Conservation (phyloP, 345 rosid species). For the Viola odorata region DNA sequence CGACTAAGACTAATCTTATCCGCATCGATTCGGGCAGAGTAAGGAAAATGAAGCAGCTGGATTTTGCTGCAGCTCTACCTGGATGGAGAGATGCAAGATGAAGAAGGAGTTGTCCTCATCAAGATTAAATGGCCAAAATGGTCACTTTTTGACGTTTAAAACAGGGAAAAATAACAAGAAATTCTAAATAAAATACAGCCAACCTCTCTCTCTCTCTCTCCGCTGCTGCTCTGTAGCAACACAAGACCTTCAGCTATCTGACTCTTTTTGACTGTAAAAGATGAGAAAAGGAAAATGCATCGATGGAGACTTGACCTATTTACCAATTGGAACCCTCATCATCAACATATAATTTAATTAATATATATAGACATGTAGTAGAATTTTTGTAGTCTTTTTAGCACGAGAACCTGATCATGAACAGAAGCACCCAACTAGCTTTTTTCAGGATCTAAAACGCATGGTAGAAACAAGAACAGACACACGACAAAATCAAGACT, state of each 20-base stretch:
- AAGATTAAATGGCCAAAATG: conserved; percentile 17
- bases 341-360: conserved; percentile 10
- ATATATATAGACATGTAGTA: neutral
- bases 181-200: neutral
- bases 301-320: conserved; percentile 50
- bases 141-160: conserved; percentile 16
- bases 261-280: conserved; percentile 49
- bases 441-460: conserved; percentile 19
- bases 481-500: conserved; percentile 5
- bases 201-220: neutral
- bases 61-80: conserved; percentile 1
- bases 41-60: neutral
- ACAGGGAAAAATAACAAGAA: conserved; percentile 3
- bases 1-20: too few relatives aligned
- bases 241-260: conserved; percentile 18
- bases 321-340: conserved; percentile 25
- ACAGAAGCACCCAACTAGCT: conserved; percentile 14
- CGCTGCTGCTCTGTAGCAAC: conserved; percentile 10
- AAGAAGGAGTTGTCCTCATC: conserved; percentile 29
- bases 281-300: conserved; percentile 28
- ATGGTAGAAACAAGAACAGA: neutral
- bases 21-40: too few relatives aligned
- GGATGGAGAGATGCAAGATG: conserved; percentile 14
- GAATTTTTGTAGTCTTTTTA: neutral
- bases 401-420: conserved; percentile 22